Conservation (phyloP, 2,329 filamentous ascomycete species). For the Xylariales sp. region DNA sequence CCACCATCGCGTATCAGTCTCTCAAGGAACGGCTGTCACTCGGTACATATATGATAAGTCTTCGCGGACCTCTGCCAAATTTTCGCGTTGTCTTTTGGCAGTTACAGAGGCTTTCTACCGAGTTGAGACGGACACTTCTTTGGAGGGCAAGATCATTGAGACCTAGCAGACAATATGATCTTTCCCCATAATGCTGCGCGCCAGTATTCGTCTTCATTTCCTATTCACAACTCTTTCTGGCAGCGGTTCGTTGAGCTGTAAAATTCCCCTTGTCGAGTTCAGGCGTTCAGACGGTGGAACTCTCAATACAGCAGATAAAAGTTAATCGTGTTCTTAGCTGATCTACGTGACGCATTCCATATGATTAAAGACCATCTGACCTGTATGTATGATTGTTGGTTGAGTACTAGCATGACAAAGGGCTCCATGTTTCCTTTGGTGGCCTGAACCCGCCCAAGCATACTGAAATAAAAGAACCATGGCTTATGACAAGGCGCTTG, state of each 20-base stretch:
- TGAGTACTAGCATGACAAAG: too few species aligned
- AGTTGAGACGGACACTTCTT: slow-evolving; percentile 8
- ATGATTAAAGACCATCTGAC: too few species aligned
- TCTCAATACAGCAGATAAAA: too few species aligned
- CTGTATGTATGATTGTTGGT: too few species aligned
- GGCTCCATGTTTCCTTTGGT: too few species aligned
- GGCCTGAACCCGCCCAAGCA: too few species aligned
- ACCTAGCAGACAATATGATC: slow-evolving; percentile 2
- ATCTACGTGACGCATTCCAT: too few species aligned
- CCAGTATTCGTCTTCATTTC: slow-evolving; percentile 2
- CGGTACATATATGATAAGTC: slow-evolving; percentile 11
- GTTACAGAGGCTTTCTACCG: slow-evolving; percentile 3
- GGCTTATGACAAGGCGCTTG: too few species aligned
- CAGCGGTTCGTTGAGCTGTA: slow-evolving; percentile 10
- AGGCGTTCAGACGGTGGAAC: not conserved
- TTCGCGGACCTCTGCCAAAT: slow-evolving; percentile 14
- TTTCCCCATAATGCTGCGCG: slow-evolving; percentile 6
- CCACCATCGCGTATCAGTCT: not conserved
- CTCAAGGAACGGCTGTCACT: slow-evolving; percentile 2
- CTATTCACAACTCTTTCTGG: slow-evolving; percentile 8
- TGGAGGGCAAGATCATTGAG: slow-evolving; percentile 4
- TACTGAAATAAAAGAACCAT: too few species aligned
- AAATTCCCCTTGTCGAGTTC: not conserved
- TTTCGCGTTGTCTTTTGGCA: slow-evolving; percentile 9
- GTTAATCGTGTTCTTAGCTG: too few species aligned